Evolutionary conservation across 2,329 filamentous ascomycete species (phyloP), one percentile per base, ranked within the genome.

Genomic region (Alternaria sp.): DNA sequence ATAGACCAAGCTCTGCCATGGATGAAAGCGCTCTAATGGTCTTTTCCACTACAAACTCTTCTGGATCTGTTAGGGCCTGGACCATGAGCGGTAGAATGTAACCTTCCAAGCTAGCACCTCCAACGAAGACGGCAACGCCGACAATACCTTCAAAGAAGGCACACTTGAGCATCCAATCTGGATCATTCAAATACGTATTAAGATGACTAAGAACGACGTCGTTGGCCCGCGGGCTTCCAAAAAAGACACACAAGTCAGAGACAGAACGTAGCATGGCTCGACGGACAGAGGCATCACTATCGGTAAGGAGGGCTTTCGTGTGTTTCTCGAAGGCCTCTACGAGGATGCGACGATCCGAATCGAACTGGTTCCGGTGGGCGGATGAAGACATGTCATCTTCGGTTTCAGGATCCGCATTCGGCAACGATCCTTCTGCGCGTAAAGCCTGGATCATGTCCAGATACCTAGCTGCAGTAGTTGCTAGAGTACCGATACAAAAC

Each of bases 61-160:
- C 96, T 0, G 92, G 88, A 69, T 99, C 96, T 1, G 93, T 93
- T 71, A 99, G 84, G 8, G 96, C 95, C 79, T 97, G 96, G 4
- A 97, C 87, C 93, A 99, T 97, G 13, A 99, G 84, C 1, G 96
- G 96, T 25, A 99, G 82, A 67, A 98, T 97, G 72, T 97, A 99
- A 70, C 97, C 93, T 79, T 99, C 96, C 30, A 99, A 82, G 69
- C 91, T 96, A 32, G 90, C 92, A 63, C 92, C 93, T 26, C 96
- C 96, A 32, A 98, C 88, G 70, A 97, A 97, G 1, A 92, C 89
- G 5, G 94, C 93, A 67, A 99, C 94, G 4, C 94, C 95, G 15
- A 98, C 93, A 25, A 98, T 93, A 0, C 93, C 93, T 74, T 97
- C 94, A 73, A 99, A 97, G 77, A 98, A 98, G 3, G 95, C 93